Percentiles rank a stretch among this genome's conserved stretches.
Conservation (phyloP, 129 eudicot species). For the Chrysanthemum makinoi region DNA sequence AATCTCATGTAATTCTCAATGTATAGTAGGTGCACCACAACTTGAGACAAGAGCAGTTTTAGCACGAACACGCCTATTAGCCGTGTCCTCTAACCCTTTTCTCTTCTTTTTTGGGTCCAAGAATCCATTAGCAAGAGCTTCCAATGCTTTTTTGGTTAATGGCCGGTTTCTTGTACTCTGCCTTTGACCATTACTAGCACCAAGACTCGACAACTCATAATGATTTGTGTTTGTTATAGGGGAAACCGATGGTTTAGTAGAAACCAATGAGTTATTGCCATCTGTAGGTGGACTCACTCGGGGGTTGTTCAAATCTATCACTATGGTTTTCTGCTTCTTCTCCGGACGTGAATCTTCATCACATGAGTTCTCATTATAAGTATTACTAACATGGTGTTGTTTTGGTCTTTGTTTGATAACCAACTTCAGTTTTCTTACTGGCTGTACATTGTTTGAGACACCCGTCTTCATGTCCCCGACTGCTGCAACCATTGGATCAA, state of each 20-base stretch:
- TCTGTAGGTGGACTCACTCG: background rate
- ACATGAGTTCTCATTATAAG: background rate
- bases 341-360: background rate
- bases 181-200: constrained; percentile 16
- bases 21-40: background rate
- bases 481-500: too few species aligned
- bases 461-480: too few species aligned
- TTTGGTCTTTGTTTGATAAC: too few species aligned
- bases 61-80: constrained; percentile 21
- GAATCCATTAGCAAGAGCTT: background rate
- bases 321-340: background rate
- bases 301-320: background rate
- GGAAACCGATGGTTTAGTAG: background rate
- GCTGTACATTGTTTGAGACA: too few species aligned
- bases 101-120: background rate
- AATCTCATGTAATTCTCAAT: background rate
- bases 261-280: background rate
- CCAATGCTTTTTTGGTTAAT: constrained; percentile 34
- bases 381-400: background rate
- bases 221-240: constrained; percentile 1
- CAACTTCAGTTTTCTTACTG: too few species aligned
- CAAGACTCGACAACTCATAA: background rate
- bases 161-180: constrained; percentile 57
- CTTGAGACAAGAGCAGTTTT: constrained; percentile 11
- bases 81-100: background rate